Evolutionary conservation across 2,329 filamentous ascomycete genomes (phyloP), one percentile per base, ranked within the genome.

Genomic region (Beauveria sp.): DNA sequence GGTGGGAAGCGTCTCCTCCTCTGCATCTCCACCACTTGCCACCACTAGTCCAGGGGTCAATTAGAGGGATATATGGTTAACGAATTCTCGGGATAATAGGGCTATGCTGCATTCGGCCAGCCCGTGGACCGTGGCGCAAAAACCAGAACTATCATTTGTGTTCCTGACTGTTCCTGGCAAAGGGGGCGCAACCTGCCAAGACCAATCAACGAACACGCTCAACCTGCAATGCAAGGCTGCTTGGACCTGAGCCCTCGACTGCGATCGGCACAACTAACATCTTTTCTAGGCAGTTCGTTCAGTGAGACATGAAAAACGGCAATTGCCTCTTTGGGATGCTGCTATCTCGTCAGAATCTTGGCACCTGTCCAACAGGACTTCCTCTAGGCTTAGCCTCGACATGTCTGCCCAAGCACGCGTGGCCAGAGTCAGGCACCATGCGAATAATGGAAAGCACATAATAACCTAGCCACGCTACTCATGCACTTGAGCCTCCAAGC

Each of bases 251-350:
- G 34, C 30, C 12, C 16, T 41, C 10, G 20, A 9, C 51, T 40
- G 34, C 3, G 55, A 57, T 40, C 55, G 20, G 30, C 30, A 47
- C 30, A 20, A 5, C 44, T 48, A 30, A 48, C 55, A 10, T 5
- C 28, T 40, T 37, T 28, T 5, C 8, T 18, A 44, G 40, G 40
- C 26, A 46, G 10, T 30, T 30, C 5, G 26, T 40, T 44, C 40
- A 18, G 40, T 41, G 55, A 57, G 43, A 56, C 54, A 56, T 9
- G 20, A 4, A 48, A 47, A 57, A 24, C 43, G 55, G 44, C 20
- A 40, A 48, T 57, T 57, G 55, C 55, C 55, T 57, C 43, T 57
- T 57, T 48, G 5, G 44, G 55, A 56, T 14, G 34, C 34, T 37
- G 12, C 34, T 3, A 37, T 24, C 20, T 18, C 12, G 20, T 24